Base-by-base conservation (phyloP, 176 grass and related monocot species). In the Triticum monococcum region DNA sequence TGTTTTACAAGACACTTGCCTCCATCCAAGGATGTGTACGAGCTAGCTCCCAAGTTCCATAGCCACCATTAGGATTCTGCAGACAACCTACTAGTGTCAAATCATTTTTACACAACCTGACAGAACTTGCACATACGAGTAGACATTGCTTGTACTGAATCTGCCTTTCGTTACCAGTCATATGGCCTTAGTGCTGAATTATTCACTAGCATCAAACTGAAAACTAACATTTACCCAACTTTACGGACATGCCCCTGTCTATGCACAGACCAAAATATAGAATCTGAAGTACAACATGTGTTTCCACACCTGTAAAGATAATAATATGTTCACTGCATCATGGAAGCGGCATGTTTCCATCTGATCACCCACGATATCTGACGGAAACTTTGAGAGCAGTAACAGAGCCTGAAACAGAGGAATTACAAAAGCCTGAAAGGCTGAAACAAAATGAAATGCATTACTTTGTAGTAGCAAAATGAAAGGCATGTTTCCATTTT, bases 61-160 rank as follows among this genome's bases (percentile, higher is more conserved):
- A 95, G 41, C 93, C 93, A 86, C 93, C 93, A 64, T 95, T 85
- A 63, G 68, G 63, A 79, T 95, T 95, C 93, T 95, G 88, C 70
- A 84, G 69, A 36, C 3, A 80, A 62, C 59, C 80, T 18, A 73
- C 79, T 17, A 74, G 79, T 52, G 64, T 85, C 12, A 81, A 70
- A 59, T 81, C 20, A 30, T 48, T 61, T 38, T 82, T 82, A 50
- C 24, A 50, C 13, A 50, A 50, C 26, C 3, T 40, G 14, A 41
- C 40, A 41, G 40, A 41, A 9, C 40, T 41, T 41, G 37, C 57
- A 5, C 28, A 1, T 14, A 17, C 31, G 64, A 84, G 14, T 12
- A 26, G 17, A 79, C 9, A 64, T 0, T 70, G 28, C 7, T 9
- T 7, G 2, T 5, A 66, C 61, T 10, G 35, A 50, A 50, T 75